Evolutionary conservation across 192 early-diverging fungal genomes (phyloP), one percentile per base, ranked within the genome.

Genomic region (Globomyces pollinis-pini): DNA sequence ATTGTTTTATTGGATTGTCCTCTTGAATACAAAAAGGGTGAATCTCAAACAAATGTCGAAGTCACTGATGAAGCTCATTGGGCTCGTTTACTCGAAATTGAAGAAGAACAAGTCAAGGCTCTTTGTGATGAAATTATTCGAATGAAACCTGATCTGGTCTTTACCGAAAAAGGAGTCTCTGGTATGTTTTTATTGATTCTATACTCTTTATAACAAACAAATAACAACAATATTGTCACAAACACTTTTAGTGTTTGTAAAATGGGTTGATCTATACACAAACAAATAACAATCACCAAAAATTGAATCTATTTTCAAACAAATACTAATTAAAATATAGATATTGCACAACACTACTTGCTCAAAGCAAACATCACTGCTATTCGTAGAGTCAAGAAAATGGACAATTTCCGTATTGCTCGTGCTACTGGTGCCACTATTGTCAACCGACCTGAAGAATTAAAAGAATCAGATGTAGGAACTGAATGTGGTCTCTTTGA

Each of bases 11-110:
- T 99, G 47, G 96, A 99, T 81, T 99, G 96, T 74, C 94, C 94
- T 26, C 81, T 99, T 43, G 96, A 98, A 72, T 99, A 99, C 88
- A 99, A 99, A 78, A 99, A 99, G 85, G 96, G 96, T 55, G 96
- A 97, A 75, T 96, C 92, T 36, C 96, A 99, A 76, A 99, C 96
- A 28, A 90, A 94, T 67, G 93, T 96, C 65, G 96, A 99, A 73
- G 90, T 99, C 52, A 87, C 87, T 57, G 91, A 95, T 72, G 96
- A 99, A 68, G 77, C 84, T 28, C 93, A 99, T 75, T 99, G 96
- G 96, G 77, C 87, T 55, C 81, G 96, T 28, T 82, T 99, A 39
- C 73, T 99, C 65, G 85, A 97, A 72, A 99, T 99, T 61, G 96
- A 99, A 75, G 96, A 99, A 78, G 94, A 99, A 75, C 96, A 99